Evolutionary conservation across 164 flowering plant species (phyloP).

Genomic region (Berberis thunbergii): DNA sequence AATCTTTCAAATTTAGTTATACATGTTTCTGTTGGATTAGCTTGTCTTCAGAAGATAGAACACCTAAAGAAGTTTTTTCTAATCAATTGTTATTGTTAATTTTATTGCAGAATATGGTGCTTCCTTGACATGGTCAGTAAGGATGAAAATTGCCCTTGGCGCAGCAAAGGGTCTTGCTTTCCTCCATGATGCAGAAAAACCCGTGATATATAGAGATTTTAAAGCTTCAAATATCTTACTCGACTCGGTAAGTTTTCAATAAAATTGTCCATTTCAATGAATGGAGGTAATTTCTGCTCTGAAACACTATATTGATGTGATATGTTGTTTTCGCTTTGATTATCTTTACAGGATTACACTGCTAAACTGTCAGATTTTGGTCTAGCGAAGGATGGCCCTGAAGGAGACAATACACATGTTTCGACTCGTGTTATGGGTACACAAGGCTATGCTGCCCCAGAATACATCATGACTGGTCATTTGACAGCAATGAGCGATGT

Average conservation of each 20-base stretch:
- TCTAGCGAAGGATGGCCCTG: constrained; percentile 76
- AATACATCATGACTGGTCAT: constrained; percentile 76
- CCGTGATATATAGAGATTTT: constrained; percentile 77
- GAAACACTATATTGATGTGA: neutral
- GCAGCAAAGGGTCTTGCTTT: constrained; percentile 87
- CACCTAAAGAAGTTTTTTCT: neutral
- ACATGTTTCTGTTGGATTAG: too few species aligned
- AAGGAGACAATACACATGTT: constrained; percentile 63
- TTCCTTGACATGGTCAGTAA: constrained; percentile 67
- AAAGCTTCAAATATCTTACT: constrained; percentile 79
- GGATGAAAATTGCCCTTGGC: constrained; percentile 72
- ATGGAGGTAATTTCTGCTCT: neutral
- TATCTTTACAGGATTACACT: constrained; percentile 46
- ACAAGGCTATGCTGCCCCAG: constrained; percentile 90
- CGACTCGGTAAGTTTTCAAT: constrained; percentile 42
- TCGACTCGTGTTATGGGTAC: constrained; percentile 87
- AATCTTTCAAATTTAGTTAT: too few species aligned
- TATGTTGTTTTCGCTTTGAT: neutral
- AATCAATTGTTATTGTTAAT: neutral
- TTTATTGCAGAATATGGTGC: constrained; percentile 42
- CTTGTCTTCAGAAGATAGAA: too few species aligned
- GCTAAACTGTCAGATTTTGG: constrained; percentile 92
- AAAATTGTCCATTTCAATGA: neutral
- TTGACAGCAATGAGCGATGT: constrained; percentile 84
- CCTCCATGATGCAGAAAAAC: constrained; percentile 70